These are phyloP conservation scores for Kodamaea kakaduensis DNA, from an alignment of 805 yeast species.

Conservation along the genomic window DNA sequence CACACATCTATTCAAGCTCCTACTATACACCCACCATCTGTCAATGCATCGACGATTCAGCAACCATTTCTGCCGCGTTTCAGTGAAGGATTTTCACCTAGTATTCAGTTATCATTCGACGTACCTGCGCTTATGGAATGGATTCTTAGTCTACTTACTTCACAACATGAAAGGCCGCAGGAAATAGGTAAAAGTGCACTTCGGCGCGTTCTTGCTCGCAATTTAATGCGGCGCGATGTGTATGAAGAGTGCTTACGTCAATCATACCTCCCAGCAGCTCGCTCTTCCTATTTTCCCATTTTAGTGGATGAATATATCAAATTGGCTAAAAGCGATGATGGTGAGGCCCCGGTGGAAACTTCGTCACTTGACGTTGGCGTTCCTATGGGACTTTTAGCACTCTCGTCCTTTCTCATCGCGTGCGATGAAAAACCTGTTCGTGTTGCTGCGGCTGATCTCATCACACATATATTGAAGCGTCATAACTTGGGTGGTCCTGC, in stretches of 20 bases:
- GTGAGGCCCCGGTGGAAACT: background rate
- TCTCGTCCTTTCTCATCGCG: background rate
- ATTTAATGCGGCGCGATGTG: constrained; percentile 50
- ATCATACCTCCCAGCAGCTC: constrained; percentile 45
- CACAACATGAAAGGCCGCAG: constrained; percentile 54
- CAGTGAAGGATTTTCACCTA: background rate
- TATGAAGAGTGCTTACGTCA: constrained; percentile 61
- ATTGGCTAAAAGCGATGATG: constrained; percentile 34
- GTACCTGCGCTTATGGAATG: constrained; percentile 65
- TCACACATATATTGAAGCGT: background rate
- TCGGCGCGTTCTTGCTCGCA: constrained; percentile 58
- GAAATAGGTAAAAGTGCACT: constrained; percentile 69
- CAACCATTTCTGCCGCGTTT: too few relatives aligned
- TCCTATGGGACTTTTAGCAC: constrained; percentile 2
- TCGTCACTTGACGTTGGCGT: background rate
- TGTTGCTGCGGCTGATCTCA: background rate
- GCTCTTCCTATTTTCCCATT: constrained; percentile 66
- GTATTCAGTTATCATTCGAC: constrained; percentile 56
- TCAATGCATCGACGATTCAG: too few relatives aligned
- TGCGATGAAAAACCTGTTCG: background rate
- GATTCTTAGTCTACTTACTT: constrained; percentile 69
- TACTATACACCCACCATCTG: too few relatives aligned
- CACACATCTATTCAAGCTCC: too few relatives aligned
- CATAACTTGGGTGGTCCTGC: background rate
- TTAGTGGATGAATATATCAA: constrained; percentile 55